Evolutionary conservation across 495 filamentous ascomycete genomes (phyloP).

Genomic region (Xanthoparmelia taractica): DNA sequence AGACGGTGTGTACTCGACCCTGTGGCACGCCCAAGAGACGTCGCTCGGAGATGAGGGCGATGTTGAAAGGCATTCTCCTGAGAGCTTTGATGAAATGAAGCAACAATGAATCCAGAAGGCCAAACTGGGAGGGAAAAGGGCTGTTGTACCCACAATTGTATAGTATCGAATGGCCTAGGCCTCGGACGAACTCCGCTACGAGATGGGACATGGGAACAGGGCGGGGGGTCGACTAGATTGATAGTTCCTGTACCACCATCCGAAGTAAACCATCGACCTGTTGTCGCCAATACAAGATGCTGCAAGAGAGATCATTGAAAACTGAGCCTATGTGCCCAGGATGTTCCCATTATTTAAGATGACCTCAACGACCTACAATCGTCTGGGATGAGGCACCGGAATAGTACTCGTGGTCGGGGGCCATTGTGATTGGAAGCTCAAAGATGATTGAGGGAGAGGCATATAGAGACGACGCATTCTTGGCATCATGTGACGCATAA

Average conservation of each 20-base stretch:
- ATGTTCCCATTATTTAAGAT: not conserved
- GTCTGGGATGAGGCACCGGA: not conserved
- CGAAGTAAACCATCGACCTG: not conserved
- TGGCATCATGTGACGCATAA: no score
- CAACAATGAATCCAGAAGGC: not conserved
- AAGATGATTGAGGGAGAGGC: not conserved
- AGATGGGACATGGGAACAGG: not conserved
- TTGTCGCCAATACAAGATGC: not conserved
- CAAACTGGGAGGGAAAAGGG: not conserved
- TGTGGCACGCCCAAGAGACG: constrained; percentile 60
- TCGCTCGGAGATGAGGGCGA: constrained; percentile 9
- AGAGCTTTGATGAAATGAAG: not conserved
- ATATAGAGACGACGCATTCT: not conserved
- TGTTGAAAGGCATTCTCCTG: not conserved
- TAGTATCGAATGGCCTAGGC: not conserved
- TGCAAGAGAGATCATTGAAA: not conserved
- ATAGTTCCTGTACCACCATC: no score
- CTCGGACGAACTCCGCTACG: not conserved
- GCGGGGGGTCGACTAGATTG: no score
- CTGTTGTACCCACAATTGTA: not conserved
- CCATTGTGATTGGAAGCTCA: not conserved
- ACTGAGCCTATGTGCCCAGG: not conserved
- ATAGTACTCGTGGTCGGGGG: not conserved
- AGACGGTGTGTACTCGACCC: constrained; percentile 74
- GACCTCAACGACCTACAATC: no score